Evolutionary conservation across 108 stramenopile genomes (phyloP).

Genomic region (Cyclostephanos tholiformis): DNA sequence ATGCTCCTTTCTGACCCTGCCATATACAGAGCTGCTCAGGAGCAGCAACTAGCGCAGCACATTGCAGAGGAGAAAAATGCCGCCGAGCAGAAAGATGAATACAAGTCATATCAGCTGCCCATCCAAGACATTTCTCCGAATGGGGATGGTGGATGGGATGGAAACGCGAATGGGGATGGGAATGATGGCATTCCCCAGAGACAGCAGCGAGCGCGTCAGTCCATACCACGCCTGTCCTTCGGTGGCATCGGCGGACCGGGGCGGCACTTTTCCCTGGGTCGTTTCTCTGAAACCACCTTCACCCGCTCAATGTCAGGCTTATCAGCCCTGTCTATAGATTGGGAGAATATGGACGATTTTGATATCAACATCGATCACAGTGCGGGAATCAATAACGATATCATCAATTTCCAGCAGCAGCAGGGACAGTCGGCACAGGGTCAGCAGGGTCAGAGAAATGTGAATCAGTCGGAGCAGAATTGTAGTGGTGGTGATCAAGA

Average conservation of each 20-base stretch:
- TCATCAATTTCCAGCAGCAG: constrained; percentile 37
- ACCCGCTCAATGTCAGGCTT: constrained; percentile 90
- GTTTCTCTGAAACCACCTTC: constrained; percentile 69
- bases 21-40: background rate
- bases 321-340: constrained; percentile 85
- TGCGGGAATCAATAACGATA: constrained; percentile 82
- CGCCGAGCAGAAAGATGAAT: background rate
- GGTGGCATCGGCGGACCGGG: constrained; percentile 35
- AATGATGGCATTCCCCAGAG: constrained; percentile 1
- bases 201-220: constrained; percentile 12
- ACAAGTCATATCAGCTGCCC: constrained; percentile 26
- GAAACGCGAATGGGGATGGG: background rate
- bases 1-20: constrained; percentile 58
- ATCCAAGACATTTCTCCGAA: constrained; percentile 19
- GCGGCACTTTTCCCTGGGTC: constrained; percentile 52
- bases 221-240: constrained; percentile 40
- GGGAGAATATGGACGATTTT: constrained; percentile 93
- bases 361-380: constrained; percentile 89
- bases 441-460: background rate
- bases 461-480: background rate
- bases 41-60: constrained; percentile 4
- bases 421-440: background rate
- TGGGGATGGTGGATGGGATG: constrained; percentile 2
- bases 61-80: too few species aligned
- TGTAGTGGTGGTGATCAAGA: background rate